These are phyloP conservation scores for Acacia concinna DNA, from an alignment of 331 rosid species.

Conservation along the genomic window DNA sequence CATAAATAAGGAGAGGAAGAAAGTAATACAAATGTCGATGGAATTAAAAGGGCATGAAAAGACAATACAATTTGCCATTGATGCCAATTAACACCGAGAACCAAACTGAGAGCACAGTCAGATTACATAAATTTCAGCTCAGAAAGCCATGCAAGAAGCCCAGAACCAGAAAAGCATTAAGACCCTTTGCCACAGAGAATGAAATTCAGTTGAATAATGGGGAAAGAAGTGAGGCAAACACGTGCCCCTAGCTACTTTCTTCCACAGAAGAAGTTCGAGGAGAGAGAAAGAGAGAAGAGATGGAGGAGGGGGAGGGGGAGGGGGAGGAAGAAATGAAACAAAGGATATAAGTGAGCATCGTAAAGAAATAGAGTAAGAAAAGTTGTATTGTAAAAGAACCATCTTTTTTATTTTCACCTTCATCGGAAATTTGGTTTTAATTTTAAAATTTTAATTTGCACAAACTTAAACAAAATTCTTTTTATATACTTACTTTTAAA, in stretches of 20 bases:
- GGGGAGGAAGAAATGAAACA: neutral
- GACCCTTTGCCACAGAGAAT: constrained; percentile 8
- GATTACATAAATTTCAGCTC: constrained; percentile 24
- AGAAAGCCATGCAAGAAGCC: constrained; percentile 35
- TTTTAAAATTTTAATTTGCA: too few species aligned
- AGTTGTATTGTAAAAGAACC: neutral
- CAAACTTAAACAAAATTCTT: too few species aligned
- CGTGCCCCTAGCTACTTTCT: constrained; percentile 39
- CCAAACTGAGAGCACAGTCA: constrained; percentile 26
- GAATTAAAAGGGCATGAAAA: constrained; percentile 25
- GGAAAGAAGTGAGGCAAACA: constrained; percentile 38
- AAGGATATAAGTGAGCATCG: constrained; percentile 15
- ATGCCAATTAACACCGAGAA: neutral
- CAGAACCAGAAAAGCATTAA: constrained; percentile 39
- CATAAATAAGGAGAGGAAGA: neutral
- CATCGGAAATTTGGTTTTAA: too few species aligned
- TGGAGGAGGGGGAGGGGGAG: neutral
- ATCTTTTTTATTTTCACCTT: constrained; percentile 9
- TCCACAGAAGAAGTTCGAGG: constrained; percentile 33
- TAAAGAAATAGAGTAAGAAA: constrained; percentile 9
- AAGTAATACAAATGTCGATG: constrained; percentile 25
- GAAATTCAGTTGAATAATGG: constrained; percentile 40
- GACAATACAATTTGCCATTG: constrained; percentile 18
- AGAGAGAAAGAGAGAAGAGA: neutral
- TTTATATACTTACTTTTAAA: too few species aligned